phyloP scores from a whole-genome alignment of 441 rosid species.

The Erodium chrysanthum region DNA sequence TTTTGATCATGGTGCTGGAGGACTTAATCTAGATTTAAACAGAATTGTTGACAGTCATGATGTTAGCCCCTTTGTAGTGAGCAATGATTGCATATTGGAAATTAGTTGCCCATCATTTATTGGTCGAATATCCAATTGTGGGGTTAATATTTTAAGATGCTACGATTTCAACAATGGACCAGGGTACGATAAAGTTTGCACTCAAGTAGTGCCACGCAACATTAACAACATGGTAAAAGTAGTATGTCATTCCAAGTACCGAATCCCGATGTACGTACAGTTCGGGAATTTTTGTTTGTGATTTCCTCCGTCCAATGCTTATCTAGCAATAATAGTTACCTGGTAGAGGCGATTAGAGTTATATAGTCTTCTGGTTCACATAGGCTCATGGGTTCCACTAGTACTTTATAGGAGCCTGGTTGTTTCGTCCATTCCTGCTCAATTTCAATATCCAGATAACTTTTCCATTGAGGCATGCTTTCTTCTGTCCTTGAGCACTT shows the following conservation, averaged over 20 bases:
- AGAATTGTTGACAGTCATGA: conserved; percentile 8
- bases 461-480: conserved; percentile 33
- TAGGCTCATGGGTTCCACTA: conserved; percentile 27
- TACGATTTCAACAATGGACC: conserved; percentile 20
- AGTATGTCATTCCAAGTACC: conserved; percentile 11
- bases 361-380: conserved; percentile 25
- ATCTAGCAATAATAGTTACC: conserved; percentile 14
- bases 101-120: not conserved
- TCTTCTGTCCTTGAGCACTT: conserved; percentile 25
- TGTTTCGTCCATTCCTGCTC: conserved; percentile 36
- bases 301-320: conserved; percentile 10
- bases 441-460: conserved; percentile 30
- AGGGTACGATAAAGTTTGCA: conserved; percentile 8
- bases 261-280: conserved; percentile 6
- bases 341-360: conserved; percentile 19
- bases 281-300: conserved; percentile 15
- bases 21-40: conserved; percentile 18
- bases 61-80: not conserved
- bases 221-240: conserved; percentile 8
- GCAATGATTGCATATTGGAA: conserved; percentile 5
- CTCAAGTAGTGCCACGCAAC: conserved; percentile 14
- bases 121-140: not conserved
- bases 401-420: conserved; percentile 27
- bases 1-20: conserved; percentile 14
- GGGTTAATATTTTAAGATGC: not conserved